Base-by-base conservation (phyloP, 2,329 filamentous ascomycete species). In the Phialophora expanda region DNA sequence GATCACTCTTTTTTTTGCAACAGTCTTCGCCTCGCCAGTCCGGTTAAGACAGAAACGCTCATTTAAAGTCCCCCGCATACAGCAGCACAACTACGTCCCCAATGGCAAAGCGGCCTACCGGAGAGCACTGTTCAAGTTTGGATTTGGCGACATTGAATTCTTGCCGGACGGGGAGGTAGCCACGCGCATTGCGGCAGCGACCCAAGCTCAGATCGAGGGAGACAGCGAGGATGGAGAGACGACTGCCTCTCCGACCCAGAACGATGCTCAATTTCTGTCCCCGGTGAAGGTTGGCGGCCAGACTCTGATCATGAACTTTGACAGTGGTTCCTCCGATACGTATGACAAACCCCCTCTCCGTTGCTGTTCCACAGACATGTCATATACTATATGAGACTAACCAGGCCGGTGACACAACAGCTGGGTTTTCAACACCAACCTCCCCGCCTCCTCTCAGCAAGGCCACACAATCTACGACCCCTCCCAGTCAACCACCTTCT, bases 271-370 rank as follows among this genome's bases (percentile, higher is more conserved):
- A 66, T 93, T 91, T 73, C 83, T 93, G 12, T 85, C 87, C 0
- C 88, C 88, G 0, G 87, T 92, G 60, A 83, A 75, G n/a, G 85
- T 92, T 69, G 90, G 90, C 66, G 88, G 87, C 4, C 89, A 92
- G 78, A 84, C 82, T 4, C 73, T 92, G 64, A 86, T 87, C 73
- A 78, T 92, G 75, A 86, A 91, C 75, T 90, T 92, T 74, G 90
- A 92, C 77, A 89, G 88, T n/a, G 90, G 90, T 64, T 91, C 89
- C 1, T 85, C 89, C 12, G 90, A 92, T 76, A 82, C 91, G 80
- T 87, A 82, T 74, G 84, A 75, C 63, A 46, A 24, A 11, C 55
- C 56, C 30, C 0, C 14, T 59, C 41, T 14, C 51, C 58, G 59
- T 57, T 46, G 6, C 51, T n/a, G 24, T 28, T 34, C 24, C 24